Evolutionary conservation across 73 alveolate species (phyloP), one percentile per base, ranked within the genome.

Genomic region (Durusdinium trenchii): DNA sequence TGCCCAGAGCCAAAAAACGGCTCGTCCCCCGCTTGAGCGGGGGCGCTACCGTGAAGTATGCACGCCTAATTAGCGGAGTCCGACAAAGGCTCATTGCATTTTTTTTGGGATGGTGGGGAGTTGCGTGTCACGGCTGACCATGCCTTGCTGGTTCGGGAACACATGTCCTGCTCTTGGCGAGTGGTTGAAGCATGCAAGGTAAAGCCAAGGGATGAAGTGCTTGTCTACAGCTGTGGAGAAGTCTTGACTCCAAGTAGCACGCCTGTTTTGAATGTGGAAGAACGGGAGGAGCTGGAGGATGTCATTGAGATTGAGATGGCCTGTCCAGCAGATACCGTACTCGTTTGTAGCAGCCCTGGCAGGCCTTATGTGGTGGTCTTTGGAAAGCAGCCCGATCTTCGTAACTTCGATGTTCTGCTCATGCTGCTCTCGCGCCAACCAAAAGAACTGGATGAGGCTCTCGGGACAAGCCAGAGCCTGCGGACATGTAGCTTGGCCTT

Each of bases 1-100:
- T 6, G 42, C 45, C 47, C 51, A 35, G 60, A n/a, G 82, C 81
- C 95, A 86, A 86, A 86, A 86, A 86, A 86, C 95, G 95, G 95
- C 95, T 48, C 36, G 95, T 86, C 95, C 95, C 95, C 95, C 95
- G 95, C 95, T n/a, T 86, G 64, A 86, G 60, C 60, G 83, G 50
- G 95, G 95, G 87, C 42, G 73, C 4, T 40, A 45, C 76, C 32
- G 73, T 86, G 81, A 86, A 43, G 38, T 3, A 36, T 78, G 64
- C 82, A 86, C 57, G 95, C 95, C 62, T 38, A 86, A 86, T 86
- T 86, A 78, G 45, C 10, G 95, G n/a, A 2, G 47, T 7, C 75
- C 78, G 40, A 16, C 7, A 32, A 28, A 47, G 42, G 81, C 95
- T 86, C 32, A 47, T 54, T 16, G 57, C 40, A 30, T 43, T 62